These are phyloP conservation scores for Flagelloscypha sp. DNA, from an alignment of 768 basidiomycete genomes.

Conservation along the genomic window DNA sequence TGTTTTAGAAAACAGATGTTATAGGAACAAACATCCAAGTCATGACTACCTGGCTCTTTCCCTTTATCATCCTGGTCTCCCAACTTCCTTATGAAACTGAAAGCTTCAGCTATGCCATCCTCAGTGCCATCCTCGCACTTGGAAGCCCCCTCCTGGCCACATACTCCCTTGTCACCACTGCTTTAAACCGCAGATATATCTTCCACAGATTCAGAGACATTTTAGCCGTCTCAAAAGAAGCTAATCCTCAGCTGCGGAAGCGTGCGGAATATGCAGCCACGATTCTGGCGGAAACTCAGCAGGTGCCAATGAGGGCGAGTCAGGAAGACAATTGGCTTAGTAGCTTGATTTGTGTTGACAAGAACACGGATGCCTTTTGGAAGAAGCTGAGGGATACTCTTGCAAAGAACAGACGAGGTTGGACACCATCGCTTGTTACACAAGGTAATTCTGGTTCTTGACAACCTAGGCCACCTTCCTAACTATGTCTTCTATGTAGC, in stretches of 20 bases:
- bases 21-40: no score
- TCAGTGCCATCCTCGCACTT: slow-evolving; percentile 8
- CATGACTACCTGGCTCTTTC: slow-evolving; percentile 12
- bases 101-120: no score
- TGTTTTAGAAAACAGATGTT: no score
- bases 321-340: slow-evolving; percentile 9
- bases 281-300: slow-evolving; percentile 10
- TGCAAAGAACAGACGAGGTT: slow-evolving; percentile 10
- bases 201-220: slow-evolving; percentile 5
- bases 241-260: neutral
- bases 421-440: slow-evolving; percentile 9
- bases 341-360: slow-evolving; percentile 7
- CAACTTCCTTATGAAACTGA: slow-evolving; percentile 13
- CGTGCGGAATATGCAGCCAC: slow-evolving; percentile 2
- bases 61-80: slow-evolving; percentile 12
- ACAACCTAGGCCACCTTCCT: neutral
- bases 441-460: slow-evolving; percentile 5
- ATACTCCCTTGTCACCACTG: slow-evolving; percentile 11
- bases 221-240: no score
- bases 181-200: slow-evolving; percentile 10
- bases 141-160: slow-evolving; percentile 12
- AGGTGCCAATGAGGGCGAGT: slow-evolving; percentile 10
- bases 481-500: slow-evolving; percentile 1
- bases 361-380: slow-evolving; percentile 9
- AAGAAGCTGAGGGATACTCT: slow-evolving; percentile 7